phyloP scores from a whole-genome alignment of 1,284 basidiomycete genomes.

The Moesziomyces antarcticus region DNA sequence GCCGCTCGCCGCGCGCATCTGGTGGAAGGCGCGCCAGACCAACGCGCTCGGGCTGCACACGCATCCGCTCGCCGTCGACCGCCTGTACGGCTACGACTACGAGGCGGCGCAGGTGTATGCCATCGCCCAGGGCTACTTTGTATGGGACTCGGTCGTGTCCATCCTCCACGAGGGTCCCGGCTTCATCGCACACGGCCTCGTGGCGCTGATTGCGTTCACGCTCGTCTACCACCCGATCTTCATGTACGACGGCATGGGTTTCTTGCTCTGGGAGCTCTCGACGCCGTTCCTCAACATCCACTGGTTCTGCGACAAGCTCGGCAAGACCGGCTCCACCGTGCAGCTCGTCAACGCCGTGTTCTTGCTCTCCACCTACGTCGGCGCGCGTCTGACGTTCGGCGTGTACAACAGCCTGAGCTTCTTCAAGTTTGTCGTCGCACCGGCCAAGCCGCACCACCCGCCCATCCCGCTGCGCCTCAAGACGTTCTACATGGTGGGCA shows the following conservation, averaged over 20 bases:
- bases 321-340: slow-evolving; percentile 64
- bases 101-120: slow-evolving; percentile 58
- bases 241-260: slow-evolving; percentile 67
- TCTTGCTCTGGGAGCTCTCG: slow-evolving; percentile 68
- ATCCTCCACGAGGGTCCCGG: slow-evolving; percentile 65
- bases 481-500: slow-evolving; percentile 56
- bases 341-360: slow-evolving; percentile 68
- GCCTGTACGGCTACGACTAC: slow-evolving; percentile 64
- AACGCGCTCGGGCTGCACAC: slow-evolving; percentile 36
- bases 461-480: slow-evolving; percentile 32
- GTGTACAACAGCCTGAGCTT: slow-evolving; percentile 65
- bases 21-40: slow-evolving; percentile 50
- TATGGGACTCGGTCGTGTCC: slow-evolving; percentile 67
- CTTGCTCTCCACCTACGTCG: slow-evolving; percentile 64
- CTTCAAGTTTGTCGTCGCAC: slow-evolving; percentile 58
- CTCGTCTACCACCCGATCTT: slow-evolving; percentile 67
- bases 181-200: slow-evolving; percentile 68
- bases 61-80: slow-evolving; percentile 43
- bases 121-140: slow-evolving; percentile 63
- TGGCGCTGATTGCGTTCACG: slow-evolving; percentile 62
- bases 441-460: slow-evolving; percentile 46
- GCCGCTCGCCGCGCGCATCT: slow-evolving; percentile 51
- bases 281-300: slow-evolving; percentile 69
- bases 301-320: slow-evolving; percentile 69
- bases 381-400: slow-evolving; percentile 66